Percentiles rank a stretch among this genome's conserved stretches.
These are phyloP conservation scores for Alternaria incomplexa DNA, from an alignment of 2,329 filamentous ascomycete species.

Conservation along the genomic window DNA sequence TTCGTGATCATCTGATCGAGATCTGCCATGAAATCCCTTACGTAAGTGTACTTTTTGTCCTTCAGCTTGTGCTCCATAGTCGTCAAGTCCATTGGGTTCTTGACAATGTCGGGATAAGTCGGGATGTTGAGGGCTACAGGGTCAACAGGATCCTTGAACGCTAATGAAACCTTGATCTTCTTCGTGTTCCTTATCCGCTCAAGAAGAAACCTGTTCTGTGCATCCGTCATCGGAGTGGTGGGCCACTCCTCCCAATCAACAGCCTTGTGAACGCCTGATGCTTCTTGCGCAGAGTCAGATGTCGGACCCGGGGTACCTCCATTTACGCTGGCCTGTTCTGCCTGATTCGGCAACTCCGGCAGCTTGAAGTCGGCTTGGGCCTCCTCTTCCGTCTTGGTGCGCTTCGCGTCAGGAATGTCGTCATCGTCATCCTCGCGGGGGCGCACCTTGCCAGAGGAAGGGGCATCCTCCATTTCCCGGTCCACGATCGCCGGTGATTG, in stretches of 20 bases:
- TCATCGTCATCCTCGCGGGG: conserved; percentile 68
- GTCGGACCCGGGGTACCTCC: conserved; percentile 21
- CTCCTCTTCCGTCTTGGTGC: conserved; percentile 71
- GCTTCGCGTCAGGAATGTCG: conserved; percentile 71
- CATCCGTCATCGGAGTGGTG: conserved; percentile 53
- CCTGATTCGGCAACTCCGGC: conserved; percentile 47
- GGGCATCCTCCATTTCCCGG: conserved; percentile 49
- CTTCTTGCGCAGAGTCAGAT: conserved; percentile 40
- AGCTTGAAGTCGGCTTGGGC: conserved; percentile 51
- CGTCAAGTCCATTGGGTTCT: conserved; percentile 81
- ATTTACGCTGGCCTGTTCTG: conserved; percentile 40
- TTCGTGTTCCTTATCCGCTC: conserved; percentile 76
- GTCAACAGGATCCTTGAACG: conserved; percentile 81
- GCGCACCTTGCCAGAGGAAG: conserved; percentile 59
- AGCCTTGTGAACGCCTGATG: conserved; percentile 39
- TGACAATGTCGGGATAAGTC: conserved; percentile 73
- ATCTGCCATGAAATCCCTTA: conserved; percentile 77
- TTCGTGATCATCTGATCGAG: conserved; percentile 81
- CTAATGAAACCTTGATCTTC: conserved; percentile 79
- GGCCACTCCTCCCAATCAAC: conserved; percentile 43
- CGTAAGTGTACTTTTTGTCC: conserved; percentile 68
- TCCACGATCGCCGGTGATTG: conserved; percentile 37
- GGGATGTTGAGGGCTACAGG: conserved; percentile 77
- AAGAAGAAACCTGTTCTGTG: conserved; percentile 67
- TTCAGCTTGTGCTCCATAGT: conserved; percentile 84